Evolutionary conservation across 202 grass and related monocot genomes (phyloP).

Genomic region (Saccharum hybrid): DNA sequence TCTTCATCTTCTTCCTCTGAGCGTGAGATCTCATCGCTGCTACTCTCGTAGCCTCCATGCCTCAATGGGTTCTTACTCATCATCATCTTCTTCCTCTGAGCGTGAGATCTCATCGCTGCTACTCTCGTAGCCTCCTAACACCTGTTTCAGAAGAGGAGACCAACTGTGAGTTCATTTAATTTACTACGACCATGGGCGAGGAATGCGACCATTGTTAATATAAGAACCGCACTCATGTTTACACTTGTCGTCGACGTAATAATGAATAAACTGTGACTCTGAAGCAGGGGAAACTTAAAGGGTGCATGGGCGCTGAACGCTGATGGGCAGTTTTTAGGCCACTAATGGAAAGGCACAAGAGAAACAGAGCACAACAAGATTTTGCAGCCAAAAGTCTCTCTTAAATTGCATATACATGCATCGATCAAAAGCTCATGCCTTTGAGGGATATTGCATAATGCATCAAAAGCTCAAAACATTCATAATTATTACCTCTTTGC

Average conservation of each 20-base stretch:
- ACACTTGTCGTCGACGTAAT: no score
- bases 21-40: no score
- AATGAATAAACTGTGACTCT: no score
- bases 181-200: neutral
- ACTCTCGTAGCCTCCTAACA: neutral
- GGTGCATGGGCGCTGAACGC: no score
- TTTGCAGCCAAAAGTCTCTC: neutral
- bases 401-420: neutral
- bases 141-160: neutral
- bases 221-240: neutral
- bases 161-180: neutral
- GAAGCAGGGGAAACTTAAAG: no score
- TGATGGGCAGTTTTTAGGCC: neutral
- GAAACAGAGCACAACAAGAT: neutral
- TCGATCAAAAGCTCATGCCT: neutral
- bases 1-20: no score
- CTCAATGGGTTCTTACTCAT: no score
- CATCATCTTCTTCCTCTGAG: neutral
- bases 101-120: neutral
- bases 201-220: neutral
- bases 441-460: neutral
- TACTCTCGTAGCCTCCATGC: no score
- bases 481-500: neutral
- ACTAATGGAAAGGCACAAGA: neutral
- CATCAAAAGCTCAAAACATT: neutral